Evolutionary conservation across 257 asterid genomes (phyloP), one percentile per base, ranked within the genome.

Genomic region (Jacaranda mimosifolia): DNA sequence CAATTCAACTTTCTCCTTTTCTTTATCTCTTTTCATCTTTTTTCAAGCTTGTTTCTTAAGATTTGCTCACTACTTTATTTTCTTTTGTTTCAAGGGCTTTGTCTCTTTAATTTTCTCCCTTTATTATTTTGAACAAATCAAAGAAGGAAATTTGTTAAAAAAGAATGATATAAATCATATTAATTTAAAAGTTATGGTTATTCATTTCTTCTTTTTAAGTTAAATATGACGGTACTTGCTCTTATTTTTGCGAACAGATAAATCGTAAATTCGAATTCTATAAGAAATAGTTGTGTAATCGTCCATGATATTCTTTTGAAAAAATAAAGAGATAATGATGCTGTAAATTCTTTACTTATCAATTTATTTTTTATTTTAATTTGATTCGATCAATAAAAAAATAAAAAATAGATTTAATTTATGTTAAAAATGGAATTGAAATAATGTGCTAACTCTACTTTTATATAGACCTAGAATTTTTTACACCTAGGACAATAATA

Each of bases 31-130:
- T 77, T 81, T 57, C 40, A 32, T 52, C 74, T 65, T 80, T 79
- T 69, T 45, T 9, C 72, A 48, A 70, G 73, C 83, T 84, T 84
- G 77, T 67, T 62, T 45, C 48, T 62, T 38, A 80, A 76, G 86
- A 70, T 72, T 72, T 62, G 2, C 49, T 39, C 59, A 46, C 46
- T 52, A 32, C 79, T 68, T 69, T 62, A 60, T 57, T 45, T 43
- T 45, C 48, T 32, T 56, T 73, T 46, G 6, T 39, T 43, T 11
- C 71, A 4, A 32, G 38, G 42, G 9, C 58, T 36, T 73, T 45
- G 26, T 32, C 12, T 51, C 36, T 49, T 51, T 39, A 36, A 0
- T 26, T 17, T n/a, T 60, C 6, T 6, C 9, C 9, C 21, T 49
- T 55, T 55, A 1, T 48, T 13, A 9, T 68, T 70, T 52, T 4